Base-by-base conservation (phyloP, 371 early-diverging fungal species). In the Syncephalastrum monosporum region DNA sequence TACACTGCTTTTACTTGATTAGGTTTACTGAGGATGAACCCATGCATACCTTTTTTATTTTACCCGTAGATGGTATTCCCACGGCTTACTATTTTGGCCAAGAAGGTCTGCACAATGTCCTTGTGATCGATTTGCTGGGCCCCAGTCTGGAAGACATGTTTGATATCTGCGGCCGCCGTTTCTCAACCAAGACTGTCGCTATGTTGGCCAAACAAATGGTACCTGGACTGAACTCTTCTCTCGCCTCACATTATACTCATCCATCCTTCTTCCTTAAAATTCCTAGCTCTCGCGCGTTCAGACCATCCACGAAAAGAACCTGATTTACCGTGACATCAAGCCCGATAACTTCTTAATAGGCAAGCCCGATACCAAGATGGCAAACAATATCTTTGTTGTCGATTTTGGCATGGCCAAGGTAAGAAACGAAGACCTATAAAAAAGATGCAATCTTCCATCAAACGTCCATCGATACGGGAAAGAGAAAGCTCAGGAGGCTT, bases 281-380 rank as follows among this genome's bases (percentile, higher is more conserved):
- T 21, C 21, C 51, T 12, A 92, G 92, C 77, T 99, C 33, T 84
- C 82, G 24, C 84, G 93, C 50, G 89, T 99, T 24, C 98, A 99
- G 81, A 85, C 88, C 15, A 88, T 99, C 51, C 99, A 99, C 72
- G 95, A 97, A 64, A 88, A 91, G 73, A 94, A 95, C 68, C 77
- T 97, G 63, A 93, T 99, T 51, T 99, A 99, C 74, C 87, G 99
- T 56, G 99, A 99, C 74, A 98, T 99, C 65, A 99, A 99, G 72
- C 99, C 99, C 21, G 99, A 99, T 75, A 99, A 99, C 82, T 99
- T 99, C 72, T 74, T 96, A 42, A 88, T 94, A 61, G 95, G 96
- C 48, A 76, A 90, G 33, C 85, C 91, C 13, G 73, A 82, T 51
- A 80, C 84, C 50, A 81, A 85, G 21, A 76, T 80, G 58, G 82